phyloP scores from a whole-genome alignment of 2,329 filamentous ascomycete species.

The Penicillium decumbens region DNA sequence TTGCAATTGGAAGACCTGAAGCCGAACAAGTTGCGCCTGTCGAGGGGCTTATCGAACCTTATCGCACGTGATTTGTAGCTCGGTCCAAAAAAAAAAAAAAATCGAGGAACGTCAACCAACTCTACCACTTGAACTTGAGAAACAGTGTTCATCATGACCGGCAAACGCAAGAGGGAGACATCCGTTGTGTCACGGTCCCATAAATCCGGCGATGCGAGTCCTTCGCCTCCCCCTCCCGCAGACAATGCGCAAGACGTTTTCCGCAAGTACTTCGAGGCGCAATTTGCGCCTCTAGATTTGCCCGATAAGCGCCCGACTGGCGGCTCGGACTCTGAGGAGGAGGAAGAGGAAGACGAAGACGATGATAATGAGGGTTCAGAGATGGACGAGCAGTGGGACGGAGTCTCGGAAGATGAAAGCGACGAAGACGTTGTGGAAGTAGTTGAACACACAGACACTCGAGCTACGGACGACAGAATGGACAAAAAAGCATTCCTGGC shows the following conservation, averaged over 20 bases:
- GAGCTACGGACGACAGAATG: slow-evolving; percentile 45
- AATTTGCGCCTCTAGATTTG: slow-evolving; percentile 68
- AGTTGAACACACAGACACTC: slow-evolving; percentile 56
- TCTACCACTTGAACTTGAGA: slow-evolving; percentile 1
- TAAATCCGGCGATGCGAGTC: slow-evolving; percentile 21
- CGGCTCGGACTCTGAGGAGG: slow-evolving; percentile 19
- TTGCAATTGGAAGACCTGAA: slow-evolving; percentile 5
- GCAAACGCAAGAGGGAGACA: slow-evolving; percentile 49
- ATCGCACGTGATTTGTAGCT: slow-evolving; percentile 36
- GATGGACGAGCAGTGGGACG: slow-evolving; percentile 57
- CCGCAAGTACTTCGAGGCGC: slow-evolving; percentile 77
- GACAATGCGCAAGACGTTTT: slow-evolving; percentile 65
- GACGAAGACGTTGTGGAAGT: slow-evolving; percentile 51
- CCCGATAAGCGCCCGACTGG: slow-evolving; percentile 10
- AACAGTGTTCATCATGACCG: slow-evolving; percentile 34
- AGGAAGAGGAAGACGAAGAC: slow-evolving; percentile 26
- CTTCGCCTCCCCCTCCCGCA: slow-evolving; percentile 12
- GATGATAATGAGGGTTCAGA: slow-evolving; percentile 26
- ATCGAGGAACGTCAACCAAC: slow-evolving; percentile 2
- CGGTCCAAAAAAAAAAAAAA: slow-evolving; percentile 21
- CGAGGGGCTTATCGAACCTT: slow-evolving; percentile 24
- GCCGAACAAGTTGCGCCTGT: slow-evolving; percentile 4
- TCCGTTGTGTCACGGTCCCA: slow-evolving; percentile 26
- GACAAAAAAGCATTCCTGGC: slow-evolving; percentile 68
- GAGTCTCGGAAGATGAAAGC: slow-evolving; percentile 54